phyloP scores from a whole-genome alignment of 2,329 filamentous ascomycete species.

The Aspergillus sp. region DNA sequence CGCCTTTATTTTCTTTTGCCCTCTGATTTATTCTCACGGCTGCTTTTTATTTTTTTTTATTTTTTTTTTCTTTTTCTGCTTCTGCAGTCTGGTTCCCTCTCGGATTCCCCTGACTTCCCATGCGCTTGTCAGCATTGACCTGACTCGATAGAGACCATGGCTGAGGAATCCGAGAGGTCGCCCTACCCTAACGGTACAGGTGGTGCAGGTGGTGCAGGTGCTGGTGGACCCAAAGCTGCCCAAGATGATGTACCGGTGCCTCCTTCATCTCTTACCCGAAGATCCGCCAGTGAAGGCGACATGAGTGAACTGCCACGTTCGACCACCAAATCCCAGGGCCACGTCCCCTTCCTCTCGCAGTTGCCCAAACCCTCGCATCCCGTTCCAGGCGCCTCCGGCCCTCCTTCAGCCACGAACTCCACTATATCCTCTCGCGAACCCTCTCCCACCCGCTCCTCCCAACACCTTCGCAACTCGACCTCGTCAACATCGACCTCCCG shows the following conservation, averaged over 20 bases:
- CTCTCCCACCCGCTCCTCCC: constrained; percentile 47
- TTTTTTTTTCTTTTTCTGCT: constrained; percentile 26
- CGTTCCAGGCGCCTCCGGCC: constrained; percentile 32
- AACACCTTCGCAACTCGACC: constrained; percentile 35
- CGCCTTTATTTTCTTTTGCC: constrained; percentile 17
- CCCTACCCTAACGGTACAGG: constrained; percentile 38
- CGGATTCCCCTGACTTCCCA: constrained; percentile 41
- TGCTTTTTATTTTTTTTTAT: constrained; percentile 12
- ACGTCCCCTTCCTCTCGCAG: constrained; percentile 34
- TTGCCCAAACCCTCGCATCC: constrained; percentile 38
- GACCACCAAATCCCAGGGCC: constrained; percentile 32
- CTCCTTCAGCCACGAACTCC: constrained; percentile 50
- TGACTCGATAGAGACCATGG: constrained; percentile 38
- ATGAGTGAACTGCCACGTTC: constrained; percentile 35
- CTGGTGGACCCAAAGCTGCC: constrained; percentile 34
- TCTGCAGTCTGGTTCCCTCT: constrained; percentile 36
- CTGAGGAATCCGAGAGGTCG: constrained; percentile 44
- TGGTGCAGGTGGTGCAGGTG: constrained; percentile 34
- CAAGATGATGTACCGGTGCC: constrained; percentile 28
- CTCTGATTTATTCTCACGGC: constrained; percentile 6
- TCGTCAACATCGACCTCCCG: constrained; percentile 38
- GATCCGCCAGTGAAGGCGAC: constrained; percentile 36
- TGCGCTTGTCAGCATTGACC: constrained; percentile 32
- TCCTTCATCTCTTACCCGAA: constrained; percentile 30
- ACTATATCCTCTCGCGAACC: constrained; percentile 54